Conservation (phyloP, 2,329 filamentous ascomycete species). For the Magnaporthales sp. region DNA sequence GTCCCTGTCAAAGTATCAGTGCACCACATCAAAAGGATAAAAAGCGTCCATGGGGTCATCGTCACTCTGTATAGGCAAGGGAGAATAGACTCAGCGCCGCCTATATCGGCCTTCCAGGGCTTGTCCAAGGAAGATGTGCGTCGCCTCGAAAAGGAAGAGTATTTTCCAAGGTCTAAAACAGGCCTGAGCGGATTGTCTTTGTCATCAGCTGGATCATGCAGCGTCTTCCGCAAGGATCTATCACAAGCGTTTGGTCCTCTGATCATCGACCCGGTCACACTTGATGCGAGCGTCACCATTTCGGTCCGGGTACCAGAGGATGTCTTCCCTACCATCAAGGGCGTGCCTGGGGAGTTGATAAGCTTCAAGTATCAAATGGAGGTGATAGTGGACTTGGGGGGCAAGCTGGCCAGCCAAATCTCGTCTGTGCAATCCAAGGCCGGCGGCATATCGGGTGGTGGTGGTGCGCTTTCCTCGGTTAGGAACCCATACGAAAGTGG, state of each 20-base stretch:
- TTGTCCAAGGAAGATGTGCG: conserved; percentile 56
- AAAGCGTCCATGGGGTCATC: conserved; percentile 87
- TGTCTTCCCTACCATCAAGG: conserved; percentile 82
- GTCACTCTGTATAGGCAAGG: conserved; percentile 88
- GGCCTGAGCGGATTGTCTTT: conserved; percentile 81
- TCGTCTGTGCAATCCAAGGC: conserved; percentile 50
- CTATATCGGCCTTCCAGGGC: conserved; percentile 34
- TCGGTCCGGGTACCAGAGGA: conserved; percentile 83
- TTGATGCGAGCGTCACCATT: conserved; percentile 73
- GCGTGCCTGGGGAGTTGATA: conserved; percentile 87
- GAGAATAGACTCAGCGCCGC: conserved; percentile 70
- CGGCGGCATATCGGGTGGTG: conserved; percentile 21
- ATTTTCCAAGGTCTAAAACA: conserved; percentile 79
- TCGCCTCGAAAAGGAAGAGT: conserved; percentile 69
- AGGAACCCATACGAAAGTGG: conserved; percentile 26
- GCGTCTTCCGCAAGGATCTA: conserved; percentile 91
- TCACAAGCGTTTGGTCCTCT: conserved; percentile 82
- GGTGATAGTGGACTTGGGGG: conserved; percentile 85
- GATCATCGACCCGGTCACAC: conserved; percentile 72
- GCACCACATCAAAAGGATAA: conserved; percentile 80
- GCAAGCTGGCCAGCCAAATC: conserved; percentile 67
- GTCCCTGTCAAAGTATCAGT: conserved; percentile 74
- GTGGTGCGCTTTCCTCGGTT: conserved; percentile 13
- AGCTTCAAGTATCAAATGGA: conserved; percentile 92
- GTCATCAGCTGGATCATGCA: conserved; percentile 76